Evolutionary conservation across 2,329 filamentous ascomycete species (phyloP).

Genomic region (Beauveria scarabaeidicola): DNA sequence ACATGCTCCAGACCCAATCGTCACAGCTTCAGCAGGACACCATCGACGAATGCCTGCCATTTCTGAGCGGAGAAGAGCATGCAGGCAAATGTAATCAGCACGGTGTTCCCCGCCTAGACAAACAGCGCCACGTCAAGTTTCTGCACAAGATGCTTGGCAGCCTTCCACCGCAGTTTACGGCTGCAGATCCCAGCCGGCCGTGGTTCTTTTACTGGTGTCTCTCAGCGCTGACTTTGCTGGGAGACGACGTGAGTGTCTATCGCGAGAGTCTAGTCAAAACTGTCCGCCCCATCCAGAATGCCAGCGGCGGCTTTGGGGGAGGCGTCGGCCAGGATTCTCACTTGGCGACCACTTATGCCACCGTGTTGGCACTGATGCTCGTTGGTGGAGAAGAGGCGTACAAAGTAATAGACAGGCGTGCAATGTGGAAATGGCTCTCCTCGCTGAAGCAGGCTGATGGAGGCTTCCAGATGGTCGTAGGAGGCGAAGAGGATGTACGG

Average conservation of each 20-base stretch:
- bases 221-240: conserved; percentile 64
- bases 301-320: conserved; percentile 78
- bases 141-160: conserved; percentile 48
- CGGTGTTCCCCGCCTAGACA: conserved; percentile 68
- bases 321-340: conserved; percentile 89
- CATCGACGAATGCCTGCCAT: conserved; percentile 58
- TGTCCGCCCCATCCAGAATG: conserved; percentile 73
- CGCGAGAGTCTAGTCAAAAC: conserved; percentile 64
- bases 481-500: conserved; percentile 89
- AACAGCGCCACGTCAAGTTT: conserved; percentile 53
- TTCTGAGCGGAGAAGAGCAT: conserved; percentile 48
- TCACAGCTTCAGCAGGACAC: conserved; percentile 62
- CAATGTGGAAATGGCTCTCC: conserved; percentile 88
- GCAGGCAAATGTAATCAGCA: conserved; percentile 47
- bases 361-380: conserved; percentile 67
- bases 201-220: conserved; percentile 96
- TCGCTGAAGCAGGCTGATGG: conserved; percentile 78
- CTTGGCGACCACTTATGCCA: conserved; percentile 81
- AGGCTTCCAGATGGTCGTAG: conserved; percentile 79
- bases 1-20: conserved; percentile 58
- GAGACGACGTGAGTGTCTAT: conserved; percentile 62
- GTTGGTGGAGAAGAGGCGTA: conserved; percentile 69
- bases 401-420: conserved; percentile 67
- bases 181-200: conserved; percentile 77
- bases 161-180: conserved; percentile 62